These are phyloP conservation scores for Cystoisospora suis DNA, from an alignment of 169 alveolate species.

Conservation along the genomic window DNA sequence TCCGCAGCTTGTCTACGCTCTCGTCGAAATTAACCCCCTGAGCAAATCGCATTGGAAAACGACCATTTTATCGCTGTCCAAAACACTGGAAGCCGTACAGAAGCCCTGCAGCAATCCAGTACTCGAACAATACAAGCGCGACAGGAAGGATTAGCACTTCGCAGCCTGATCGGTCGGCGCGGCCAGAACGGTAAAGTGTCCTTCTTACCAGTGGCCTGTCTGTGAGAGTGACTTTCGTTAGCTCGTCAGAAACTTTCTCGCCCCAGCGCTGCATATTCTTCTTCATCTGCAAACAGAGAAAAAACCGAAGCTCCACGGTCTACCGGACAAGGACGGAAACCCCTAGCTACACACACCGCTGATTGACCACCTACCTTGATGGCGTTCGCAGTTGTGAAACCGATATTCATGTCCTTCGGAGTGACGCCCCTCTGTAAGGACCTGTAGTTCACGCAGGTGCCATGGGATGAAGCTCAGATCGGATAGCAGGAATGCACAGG, in stretches of 20 bases:
- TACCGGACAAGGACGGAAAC: background rate
- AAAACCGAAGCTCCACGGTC: background rate
- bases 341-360: background rate
- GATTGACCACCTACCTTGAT: slow-evolving; percentile 51
- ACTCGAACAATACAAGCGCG: no score
- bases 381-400: slow-evolving; percentile 87
- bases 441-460: slow-evolving; percentile 68
- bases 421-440: slow-evolving; percentile 93
- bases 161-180: no score
- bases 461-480: background rate
- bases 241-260: slow-evolving; percentile 83
- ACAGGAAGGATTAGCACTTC: no score
- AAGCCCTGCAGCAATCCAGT: no score
- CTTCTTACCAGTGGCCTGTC: slow-evolving; percentile 78
- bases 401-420: slow-evolving; percentile 92
- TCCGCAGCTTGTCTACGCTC: slow-evolving; percentile 76
- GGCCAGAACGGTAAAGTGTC: background rate
- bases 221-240: slow-evolving; percentile 87
- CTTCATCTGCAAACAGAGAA: slow-evolving; percentile 79
- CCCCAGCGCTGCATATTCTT: slow-evolving; percentile 87
- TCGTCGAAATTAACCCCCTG: slow-evolving; percentile 75
- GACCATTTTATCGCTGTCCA: no score
- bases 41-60: no score
- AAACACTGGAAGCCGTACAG: no score
- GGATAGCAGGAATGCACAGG: no score